Evolutionary conservation across 495 filamentous ascomycete species (phyloP).

Genomic region (Tirmania nivea): DNA sequence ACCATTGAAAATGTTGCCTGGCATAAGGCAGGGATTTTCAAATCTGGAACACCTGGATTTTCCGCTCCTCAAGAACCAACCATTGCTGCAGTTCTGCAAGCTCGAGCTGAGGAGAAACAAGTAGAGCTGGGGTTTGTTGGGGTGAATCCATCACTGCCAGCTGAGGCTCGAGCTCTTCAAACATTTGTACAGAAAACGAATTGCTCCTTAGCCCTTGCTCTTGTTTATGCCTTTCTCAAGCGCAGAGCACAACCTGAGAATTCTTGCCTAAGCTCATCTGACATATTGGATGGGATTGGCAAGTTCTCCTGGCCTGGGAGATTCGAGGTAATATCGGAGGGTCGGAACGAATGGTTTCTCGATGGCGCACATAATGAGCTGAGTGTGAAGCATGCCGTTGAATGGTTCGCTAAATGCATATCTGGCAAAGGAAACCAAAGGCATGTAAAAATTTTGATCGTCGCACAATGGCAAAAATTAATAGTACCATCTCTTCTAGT

Average conservation of each 20-base stretch:
- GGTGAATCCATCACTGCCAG: conserved; percentile 4
- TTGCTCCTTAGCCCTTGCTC: conserved; percentile 23
- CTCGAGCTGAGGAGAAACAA: conserved; percentile 10
- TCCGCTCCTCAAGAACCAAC: conserved; percentile 10
- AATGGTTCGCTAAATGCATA: conserved; percentile 16
- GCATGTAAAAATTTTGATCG: no score
- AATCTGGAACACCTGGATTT: conserved; percentile 22
- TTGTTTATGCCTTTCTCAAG: conserved; percentile 15
- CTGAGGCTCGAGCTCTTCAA: conserved; percentile 12
- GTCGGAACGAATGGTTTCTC: conserved; percentile 22
- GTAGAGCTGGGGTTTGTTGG: not conserved
- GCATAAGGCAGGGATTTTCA: conserved; percentile 32
- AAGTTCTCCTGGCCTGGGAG: conserved; percentile 25
- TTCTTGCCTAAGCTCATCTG: conserved; percentile 1
- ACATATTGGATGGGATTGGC: conserved; percentile 19
- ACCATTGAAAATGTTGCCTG: conserved; percentile 30
- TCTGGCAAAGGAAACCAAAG: no score
- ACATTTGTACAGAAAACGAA: conserved; percentile 24
- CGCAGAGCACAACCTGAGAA: conserved; percentile 1
- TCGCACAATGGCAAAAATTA: no score
- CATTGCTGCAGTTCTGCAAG: conserved; percentile 4
- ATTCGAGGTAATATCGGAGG: conserved; percentile 23
- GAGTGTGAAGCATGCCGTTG: conserved; percentile 23
- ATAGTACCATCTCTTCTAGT: no score
- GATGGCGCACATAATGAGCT: conserved; percentile 30